Conservation (phyloP, 2,329 filamentous ascomycete genomes). For the Xylariaceae sp. region DNA sequence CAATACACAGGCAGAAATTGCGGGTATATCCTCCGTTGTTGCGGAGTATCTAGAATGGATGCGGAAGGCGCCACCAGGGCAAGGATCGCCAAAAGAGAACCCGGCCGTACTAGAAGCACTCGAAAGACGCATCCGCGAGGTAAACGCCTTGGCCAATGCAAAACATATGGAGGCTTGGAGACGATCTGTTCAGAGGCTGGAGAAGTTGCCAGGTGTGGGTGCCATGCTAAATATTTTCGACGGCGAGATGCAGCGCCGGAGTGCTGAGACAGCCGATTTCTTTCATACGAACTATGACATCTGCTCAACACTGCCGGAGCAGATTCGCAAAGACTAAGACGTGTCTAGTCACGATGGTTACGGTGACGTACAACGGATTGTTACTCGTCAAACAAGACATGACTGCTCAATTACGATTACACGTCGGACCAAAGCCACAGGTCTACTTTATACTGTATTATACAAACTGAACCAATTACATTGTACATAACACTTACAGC, state of each 20-base stretch:
- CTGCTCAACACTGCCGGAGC: slow-evolving; percentile 13
- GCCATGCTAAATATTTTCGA: slow-evolving; percentile 21
- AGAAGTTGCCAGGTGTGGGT: slow-evolving; percentile 16
- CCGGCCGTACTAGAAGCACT: slow-evolving; percentile 17
- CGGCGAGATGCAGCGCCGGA: slow-evolving; percentile 18
- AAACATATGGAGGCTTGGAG: slow-evolving; percentile 19
- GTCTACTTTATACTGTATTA: too few species aligned
- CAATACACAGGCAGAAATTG: slow-evolving; percentile 22
- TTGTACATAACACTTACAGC: too few species aligned
- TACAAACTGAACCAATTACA: too few species aligned
- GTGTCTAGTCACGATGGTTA: too few species aligned
- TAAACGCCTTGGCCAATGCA: slow-evolving; percentile 16
- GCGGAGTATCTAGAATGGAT: slow-evolving; percentile 23
- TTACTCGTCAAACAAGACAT: too few species aligned
- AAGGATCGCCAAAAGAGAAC: slow-evolving; percentile 6
- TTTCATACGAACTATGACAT: slow-evolving; percentile 17
- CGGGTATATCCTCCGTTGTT: slow-evolving; percentile 22
- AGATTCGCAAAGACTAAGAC: neutral
- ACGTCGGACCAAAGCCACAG: too few species aligned
- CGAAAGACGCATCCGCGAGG: slow-evolving; percentile 19
- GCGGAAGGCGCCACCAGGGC: slow-evolving; percentile 10
- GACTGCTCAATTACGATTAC: too few species aligned
- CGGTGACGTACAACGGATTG: too few species aligned
- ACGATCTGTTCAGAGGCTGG: slow-evolving; percentile 13
- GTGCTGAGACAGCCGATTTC: slow-evolving; percentile 20